Evolutionary conservation across 306 rosid genomes (phyloP).

Genomic region (Amphicarpaea edgeworthii): DNA sequence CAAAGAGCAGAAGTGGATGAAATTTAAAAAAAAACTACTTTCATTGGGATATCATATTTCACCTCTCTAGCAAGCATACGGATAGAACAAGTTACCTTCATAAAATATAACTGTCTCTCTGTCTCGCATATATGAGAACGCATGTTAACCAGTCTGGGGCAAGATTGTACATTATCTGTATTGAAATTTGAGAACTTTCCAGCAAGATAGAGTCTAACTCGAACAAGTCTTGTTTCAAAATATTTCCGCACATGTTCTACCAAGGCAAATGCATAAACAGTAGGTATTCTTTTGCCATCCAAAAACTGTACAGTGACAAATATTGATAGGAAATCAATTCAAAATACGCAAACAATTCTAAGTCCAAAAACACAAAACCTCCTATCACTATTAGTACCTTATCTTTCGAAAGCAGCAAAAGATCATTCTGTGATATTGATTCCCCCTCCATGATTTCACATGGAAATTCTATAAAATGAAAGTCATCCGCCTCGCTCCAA

Average conservation of each 20-base stretch:
- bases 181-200: conserved; percentile 64
- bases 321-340: conserved; percentile 21
- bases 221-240: conserved; percentile 56
- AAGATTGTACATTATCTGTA: conserved; percentile 55
- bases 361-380: conserved; percentile 33
- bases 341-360: conserved; percentile 25
- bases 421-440: conserved; percentile 73
- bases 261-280: conserved; percentile 83
- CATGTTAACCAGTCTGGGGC: conserved; percentile 67
- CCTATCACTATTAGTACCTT: conserved; percentile 61
- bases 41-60: too few relatives aligned
- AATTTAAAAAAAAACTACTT: too few relatives aligned
- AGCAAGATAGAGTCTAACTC: conserved; percentile 76
- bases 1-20: neutral
- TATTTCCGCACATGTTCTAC: conserved; percentile 69
- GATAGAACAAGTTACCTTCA: conserved; percentile 64
- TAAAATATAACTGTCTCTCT: conserved; percentile 65
- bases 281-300: conserved; percentile 59
- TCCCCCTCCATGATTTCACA: conserved; percentile 55
- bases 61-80: conserved; percentile 31
- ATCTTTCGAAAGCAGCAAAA: conserved; percentile 78
- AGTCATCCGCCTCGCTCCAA: conserved; percentile 72
- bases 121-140: conserved; percentile 62
- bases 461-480: conserved; percentile 71
- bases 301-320: conserved; percentile 54